phyloP scores from a whole-genome alignment of 2,329 filamentous ascomycete species.

The Neocatenulostroma microsporum region DNA sequence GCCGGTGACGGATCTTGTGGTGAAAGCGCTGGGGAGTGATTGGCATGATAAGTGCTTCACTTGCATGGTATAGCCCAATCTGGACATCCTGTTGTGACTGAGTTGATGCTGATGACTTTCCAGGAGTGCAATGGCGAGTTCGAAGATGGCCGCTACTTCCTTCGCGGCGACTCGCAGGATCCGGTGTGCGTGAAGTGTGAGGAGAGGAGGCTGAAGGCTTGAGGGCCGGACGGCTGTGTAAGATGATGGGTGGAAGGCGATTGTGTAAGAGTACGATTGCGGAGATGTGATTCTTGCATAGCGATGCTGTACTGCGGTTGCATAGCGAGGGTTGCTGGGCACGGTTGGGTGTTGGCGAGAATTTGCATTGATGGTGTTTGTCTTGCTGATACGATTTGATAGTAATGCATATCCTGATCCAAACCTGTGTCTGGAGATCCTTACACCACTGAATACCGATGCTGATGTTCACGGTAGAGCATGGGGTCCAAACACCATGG shows the following conservation, averaged over 20 bases:
- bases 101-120: constrained; percentile 11
- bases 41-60: constrained; percentile 93
- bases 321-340: too few relatives aligned
- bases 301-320: not conserved
- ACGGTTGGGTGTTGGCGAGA: too few relatives aligned
- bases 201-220: constrained; percentile 55
- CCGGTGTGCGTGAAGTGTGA: constrained; percentile 58
- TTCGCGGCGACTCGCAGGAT: constrained; percentile 50
- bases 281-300: not conserved
- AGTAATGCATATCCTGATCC: too few relatives aligned
- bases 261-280: not conserved
- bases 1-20: constrained; percentile 81
- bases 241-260: not conserved
- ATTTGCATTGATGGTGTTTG: too few relatives aligned
- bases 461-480: too few relatives aligned
- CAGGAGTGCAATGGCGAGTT: constrained; percentile 55
- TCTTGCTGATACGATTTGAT: too few relatives aligned
- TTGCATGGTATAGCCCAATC: constrained; percentile 59
- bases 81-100: constrained; percentile 17
- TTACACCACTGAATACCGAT: too few relatives aligned
- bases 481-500: too few relatives aligned
- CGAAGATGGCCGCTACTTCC: constrained; percentile 56
- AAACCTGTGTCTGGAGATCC: too few relatives aligned
- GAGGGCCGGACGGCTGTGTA: too few relatives aligned
- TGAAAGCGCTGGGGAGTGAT: constrained; percentile 80